Evolutionary conservation across 805 yeast species (phyloP), one percentile per base, ranked within the genome.

Genomic region (Zygoascus flipseniorum): DNA sequence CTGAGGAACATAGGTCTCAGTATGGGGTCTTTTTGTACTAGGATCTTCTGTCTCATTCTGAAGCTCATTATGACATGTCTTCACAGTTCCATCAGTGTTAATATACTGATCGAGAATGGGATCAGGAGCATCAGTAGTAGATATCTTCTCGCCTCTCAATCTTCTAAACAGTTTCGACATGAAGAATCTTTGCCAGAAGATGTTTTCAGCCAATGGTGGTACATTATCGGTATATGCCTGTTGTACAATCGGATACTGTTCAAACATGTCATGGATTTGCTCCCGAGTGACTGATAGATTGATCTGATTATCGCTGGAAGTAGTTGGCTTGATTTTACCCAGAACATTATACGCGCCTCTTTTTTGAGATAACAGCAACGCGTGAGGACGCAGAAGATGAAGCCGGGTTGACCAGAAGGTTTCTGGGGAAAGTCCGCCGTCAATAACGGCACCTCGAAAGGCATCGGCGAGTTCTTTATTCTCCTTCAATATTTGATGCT

Each of bases 151-250:
- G 54, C 99, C 99, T 65, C 96, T 77, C 35, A 93, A 72, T 62
- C 89, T 80, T 59, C 97, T 76, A 64, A 90, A 93, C 56, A 93
- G 72, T 62, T 89, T 85, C 0, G 97, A 89, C 62, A 88, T 83
- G 75, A 93, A 93, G 63, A 93, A 93, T 57, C 97, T 74, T 10
- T 96, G 88, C 99, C 99, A 93, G 62, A 93, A 93, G 64, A 86
- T 96, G 43, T 92, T 90, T 66, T 93, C 98, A 48, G 80, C 78
- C 51, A 93, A 75, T 56, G 84, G 83, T 0, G 98, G 99, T 4
- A 93, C 99, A 54, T 83, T 83, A 52, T 93, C 99, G 55, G 81
- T 83, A 64, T 86, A 93, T 0, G 98, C 98, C 57, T 79, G 81
- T 56, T 87, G 81, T 26, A 93, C 95, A 41, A 90, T 81, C 0